Base-by-base conservation (phyloP, 805 yeast genomes). In the Candida pseudoglaebosa region DNA sequence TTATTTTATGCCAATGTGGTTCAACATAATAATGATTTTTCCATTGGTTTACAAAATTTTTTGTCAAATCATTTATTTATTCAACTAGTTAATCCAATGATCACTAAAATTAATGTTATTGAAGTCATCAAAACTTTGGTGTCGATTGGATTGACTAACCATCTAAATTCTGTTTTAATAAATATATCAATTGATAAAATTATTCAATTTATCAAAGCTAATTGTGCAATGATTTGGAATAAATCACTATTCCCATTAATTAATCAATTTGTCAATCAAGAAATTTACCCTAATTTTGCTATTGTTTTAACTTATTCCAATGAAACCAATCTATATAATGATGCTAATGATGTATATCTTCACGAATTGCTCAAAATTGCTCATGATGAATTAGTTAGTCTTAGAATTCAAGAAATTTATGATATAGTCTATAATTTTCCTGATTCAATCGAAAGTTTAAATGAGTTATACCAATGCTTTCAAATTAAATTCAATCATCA, bases 381-480 rank as follows among this genome's bases (percentile, higher is more conserved):
- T 1, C 65, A 63, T 28, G 64, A 65, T 28, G 68, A 65, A 37
- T 47, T 69, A 24, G 61, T 68, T 3, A 49, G 66, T n/a, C 58
- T 81, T 29, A 62, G 93, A 41, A 75, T 71, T 1, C 44, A 52
- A 1, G 88, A 85, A 49, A 71, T 82, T 6, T 82, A 71, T 50
- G 77, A 75, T 20, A 71, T 86, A 18, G 75, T 84, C 0, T 44
- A 63, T 1, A 59, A 63, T 24, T 82, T 60, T 44, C 90, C 91
- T 0, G 45, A 52, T 3, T 72, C 86, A 1, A 50, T 53, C 8
- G 59, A 67, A 3, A 81, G 85, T 0, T 59, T 87, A 10, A 54
- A 61, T 19, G 95, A 87, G 46, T 56, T 86, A 15, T 71, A 75
- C 40, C 57, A 55, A 22, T 78, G 84, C 42, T 49, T 84, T 32